phyloP scores from a whole-genome alignment of 1,139 yeast species.

The Geotrichum klebahnii region DNA sequence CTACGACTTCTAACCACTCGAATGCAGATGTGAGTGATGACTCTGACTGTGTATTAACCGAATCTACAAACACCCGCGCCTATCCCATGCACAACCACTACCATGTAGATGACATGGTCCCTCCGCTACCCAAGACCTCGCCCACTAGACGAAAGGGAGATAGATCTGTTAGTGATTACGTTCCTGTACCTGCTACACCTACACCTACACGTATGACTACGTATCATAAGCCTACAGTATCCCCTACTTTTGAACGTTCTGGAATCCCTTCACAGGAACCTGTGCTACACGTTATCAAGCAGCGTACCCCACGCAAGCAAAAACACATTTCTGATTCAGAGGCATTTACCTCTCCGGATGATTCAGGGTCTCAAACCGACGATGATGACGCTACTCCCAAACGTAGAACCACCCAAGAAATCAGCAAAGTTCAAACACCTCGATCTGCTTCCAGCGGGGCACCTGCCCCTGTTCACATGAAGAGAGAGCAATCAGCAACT shows the following conservation, averaged over 20 bases:
- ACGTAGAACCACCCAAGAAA: too few species aligned
- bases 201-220: background rate
- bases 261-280: background rate
- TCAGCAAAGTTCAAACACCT: background rate
- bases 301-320: background rate
- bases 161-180: slow-evolving; percentile 22
- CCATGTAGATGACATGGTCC: too few species aligned
- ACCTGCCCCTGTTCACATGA: background rate
- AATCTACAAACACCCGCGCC: slow-evolving; percentile 3
- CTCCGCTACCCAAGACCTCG: background rate
- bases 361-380: background rate
- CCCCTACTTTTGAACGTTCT: background rate
- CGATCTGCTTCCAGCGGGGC: slow-evolving; percentile 18
- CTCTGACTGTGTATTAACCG: slow-evolving; percentile 7
- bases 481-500: slow-evolving; percentile 1
- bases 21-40: slow-evolving; percentile 4
- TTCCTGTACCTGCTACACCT: slow-evolving; percentile 14
- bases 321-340: too few species aligned
- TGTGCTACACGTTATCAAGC: background rate
- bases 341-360: background rate
- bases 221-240: background rate
- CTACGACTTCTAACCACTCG: background rate
- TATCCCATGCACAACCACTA: background rate
- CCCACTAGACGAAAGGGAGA: background rate
- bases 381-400: slow-evolving; percentile 1